Evolutionary conservation across 257 asterid genomes (phyloP).

Genomic region (Prunella vulgaris): DNA sequence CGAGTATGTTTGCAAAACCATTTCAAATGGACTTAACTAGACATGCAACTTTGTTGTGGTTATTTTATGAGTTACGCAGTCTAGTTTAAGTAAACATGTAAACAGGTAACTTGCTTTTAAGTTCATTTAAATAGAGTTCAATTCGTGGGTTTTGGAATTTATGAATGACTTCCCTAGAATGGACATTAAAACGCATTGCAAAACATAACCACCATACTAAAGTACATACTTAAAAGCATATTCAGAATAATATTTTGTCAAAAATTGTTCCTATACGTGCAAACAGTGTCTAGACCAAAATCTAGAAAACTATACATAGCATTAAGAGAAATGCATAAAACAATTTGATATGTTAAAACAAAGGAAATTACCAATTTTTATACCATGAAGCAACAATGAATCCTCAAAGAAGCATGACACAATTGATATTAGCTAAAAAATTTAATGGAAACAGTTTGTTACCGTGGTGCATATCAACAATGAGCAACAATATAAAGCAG

Average conservation of each 20-base stretch:
- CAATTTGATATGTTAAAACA: no score
- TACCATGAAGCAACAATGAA: not conserved
- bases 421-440: not conserved
- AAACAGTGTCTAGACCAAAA: no score
- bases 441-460: not conserved
- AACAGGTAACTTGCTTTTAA: not conserved
- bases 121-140: no score
- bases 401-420: not conserved
- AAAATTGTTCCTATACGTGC: no score
- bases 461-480: no score
- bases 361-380: not conserved
- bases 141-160: not conserved
- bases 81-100: not conserved
- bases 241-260: no score
- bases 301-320: not conserved
- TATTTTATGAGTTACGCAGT: not conserved
- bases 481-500: not conserved
- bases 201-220: not conserved
- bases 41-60: not conserved
- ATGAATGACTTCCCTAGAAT: not conserved
- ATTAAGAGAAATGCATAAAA: not conserved
- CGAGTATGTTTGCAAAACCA: not conserved
- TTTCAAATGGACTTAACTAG: not conserved
- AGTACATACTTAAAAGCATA: no score
- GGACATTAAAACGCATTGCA: constrained; percentile 2